Evolutionary conservation across 2,329 filamentous ascomycete species (phyloP), one percentile per base, ranked within the genome.

Genomic region (Thermomyces lanuginosus): DNA sequence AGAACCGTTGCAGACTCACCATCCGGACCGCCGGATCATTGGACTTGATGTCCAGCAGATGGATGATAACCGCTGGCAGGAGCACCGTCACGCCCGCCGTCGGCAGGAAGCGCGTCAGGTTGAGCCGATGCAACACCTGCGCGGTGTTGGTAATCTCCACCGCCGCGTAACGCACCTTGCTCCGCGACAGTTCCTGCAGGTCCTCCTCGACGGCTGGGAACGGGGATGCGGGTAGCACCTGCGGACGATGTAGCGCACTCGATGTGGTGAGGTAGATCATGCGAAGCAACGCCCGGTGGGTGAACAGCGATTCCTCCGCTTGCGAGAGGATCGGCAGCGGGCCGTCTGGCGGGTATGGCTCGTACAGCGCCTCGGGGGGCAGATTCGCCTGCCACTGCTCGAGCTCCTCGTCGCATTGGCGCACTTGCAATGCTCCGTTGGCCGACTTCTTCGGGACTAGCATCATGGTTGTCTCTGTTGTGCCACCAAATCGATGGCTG

Each of bases 221-320:
- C 7, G 76, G 71, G 8, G 72, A 71, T 0, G 76, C 76, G 1
- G 83, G 82, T 21, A 92, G 65, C 32, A 93, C 86, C 38, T 92
- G 83, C 2, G 86, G 86, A 16, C 86, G 74, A 50, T 93, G 84
- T 10, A 95, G 64, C 3, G 86, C 86, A 27, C 82, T 92, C 10
- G 91, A 66, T 1, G 84, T 91, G 2, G 86, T 91, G 50, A 83
- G 79, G 53, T 91, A 92, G 2, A 92, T 73, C 76, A 93, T 91
- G 51, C 92, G 82, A 18, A 95, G 60, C 11, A 93, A 63, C n/a
- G 79, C 80, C 24, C 80, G 70, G 47, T 92, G 82, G 2, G 92
- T 56, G 35, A 68, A 62, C 25, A 75, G 43, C 8, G 62, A 57
- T 32, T 60, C 55, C 21, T 61, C 53, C 11, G 54, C 53, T 28